These are phyloP conservation scores for Rugonectria rugulosa DNA, from an alignment of 2,329 filamentous ascomycete genomes.

Conservation along the genomic window DNA sequence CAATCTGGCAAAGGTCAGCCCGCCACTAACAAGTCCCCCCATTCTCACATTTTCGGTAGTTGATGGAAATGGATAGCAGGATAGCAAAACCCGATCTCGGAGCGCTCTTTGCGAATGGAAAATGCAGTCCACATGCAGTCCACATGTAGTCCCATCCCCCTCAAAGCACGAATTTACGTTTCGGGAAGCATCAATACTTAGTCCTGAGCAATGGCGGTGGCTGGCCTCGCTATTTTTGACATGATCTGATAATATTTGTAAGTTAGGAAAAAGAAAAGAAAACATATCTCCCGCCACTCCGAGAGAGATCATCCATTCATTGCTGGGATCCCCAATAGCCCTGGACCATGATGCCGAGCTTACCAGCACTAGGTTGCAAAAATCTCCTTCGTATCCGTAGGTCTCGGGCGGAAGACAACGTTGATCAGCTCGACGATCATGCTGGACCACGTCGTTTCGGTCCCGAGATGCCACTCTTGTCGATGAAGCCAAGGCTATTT, in stretches of 20 bases:
- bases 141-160: neutral
- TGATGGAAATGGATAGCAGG: neutral
- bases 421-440: no score
- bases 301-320: neutral
- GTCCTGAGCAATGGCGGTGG: neutral
- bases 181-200: constrained; percentile 10
- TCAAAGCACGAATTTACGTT: constrained; percentile 8
- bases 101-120: neutral
- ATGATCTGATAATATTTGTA: constrained; percentile 21
- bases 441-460: no score
- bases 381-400: no score
- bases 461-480: no score
- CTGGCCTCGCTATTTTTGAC: neutral
- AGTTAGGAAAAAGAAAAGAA: neutral
- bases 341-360: no score
- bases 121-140: constrained; percentile 9
- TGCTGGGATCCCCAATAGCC: neutral
- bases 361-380: no score
- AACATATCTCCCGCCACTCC: neutral
- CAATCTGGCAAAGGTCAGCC: neutral
- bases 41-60: no score
- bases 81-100: constrained; percentile 20
- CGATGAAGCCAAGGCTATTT: no score
- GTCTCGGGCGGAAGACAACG: no score
- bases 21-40: neutral